phyloP scores from a whole-genome alignment of 495 filamentous ascomycete genomes.

The Trichoderma erinaceum region DNA sequence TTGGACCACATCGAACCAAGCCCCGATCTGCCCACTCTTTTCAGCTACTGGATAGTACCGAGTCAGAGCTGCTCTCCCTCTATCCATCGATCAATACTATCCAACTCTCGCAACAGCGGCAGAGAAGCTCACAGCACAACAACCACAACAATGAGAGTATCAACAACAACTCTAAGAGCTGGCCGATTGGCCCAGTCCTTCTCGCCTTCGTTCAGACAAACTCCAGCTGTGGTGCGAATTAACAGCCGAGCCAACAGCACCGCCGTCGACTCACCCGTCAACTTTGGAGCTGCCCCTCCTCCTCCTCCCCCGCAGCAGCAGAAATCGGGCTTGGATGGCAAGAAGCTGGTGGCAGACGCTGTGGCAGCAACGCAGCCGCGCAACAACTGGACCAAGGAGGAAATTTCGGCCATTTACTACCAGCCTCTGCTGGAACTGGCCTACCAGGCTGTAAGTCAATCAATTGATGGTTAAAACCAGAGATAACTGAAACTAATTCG shows the following conservation, averaged over 20 bases:
- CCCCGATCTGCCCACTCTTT: neutral
- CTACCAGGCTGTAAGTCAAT: conserved; percentile 57
- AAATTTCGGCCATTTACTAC: conserved; percentile 69
- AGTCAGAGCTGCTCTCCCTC: neutral
- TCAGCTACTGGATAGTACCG: neutral
- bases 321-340: conserved; percentile 11
- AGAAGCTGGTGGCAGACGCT: conserved; percentile 36
- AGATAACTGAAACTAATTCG: conserved; percentile 1
- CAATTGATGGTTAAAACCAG: neutral
- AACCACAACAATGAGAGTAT: neutral
- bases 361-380: conserved; percentile 52
- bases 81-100: neutral
- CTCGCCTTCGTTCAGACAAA: neutral
- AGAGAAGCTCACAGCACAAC: neutral
- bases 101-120: neutral
- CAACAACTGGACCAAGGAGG: conserved; percentile 70
- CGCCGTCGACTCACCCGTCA: neutral
- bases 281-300: conserved; percentile 9
- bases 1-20: too few relatives aligned
- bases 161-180: neutral
- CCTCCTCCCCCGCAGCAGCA: conserved; percentile 9
- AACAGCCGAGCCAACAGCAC: conserved; percentile 5
- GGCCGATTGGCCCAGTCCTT: conserved; percentile 2
- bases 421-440: conserved; percentile 71
- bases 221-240: neutral